Evolutionary conservation across 2,329 filamentous ascomycete genomes (phyloP), one percentile per base, ranked within the genome.

Genomic region (Whalleya microplaca): DNA sequence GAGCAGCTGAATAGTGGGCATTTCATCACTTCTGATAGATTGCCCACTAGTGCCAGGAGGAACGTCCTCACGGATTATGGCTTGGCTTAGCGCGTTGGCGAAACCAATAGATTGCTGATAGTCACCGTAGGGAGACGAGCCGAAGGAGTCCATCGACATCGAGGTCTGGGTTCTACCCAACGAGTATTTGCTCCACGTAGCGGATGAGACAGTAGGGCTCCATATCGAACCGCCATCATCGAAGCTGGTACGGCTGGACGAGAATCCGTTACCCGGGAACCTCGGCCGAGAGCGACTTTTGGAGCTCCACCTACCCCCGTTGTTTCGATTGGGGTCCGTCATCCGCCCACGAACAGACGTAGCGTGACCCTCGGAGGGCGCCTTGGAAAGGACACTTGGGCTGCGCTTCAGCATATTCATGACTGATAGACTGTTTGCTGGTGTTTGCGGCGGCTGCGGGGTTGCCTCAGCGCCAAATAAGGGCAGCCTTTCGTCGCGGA

Each of bases 31-130:
- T 61, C 81, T 78, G 64, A 78, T 79, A 68, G 75, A 85, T 2
- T 76, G 73, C 2, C 70, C 72, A 60, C 72, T 75, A 61, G 79
- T 76, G 42, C 80, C 80, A 10, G 82, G 81, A 16, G 84, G 82
- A 45, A 83, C 82, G 67, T 96, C 92, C 67, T 97, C 94, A 3
- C 95, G 90, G 64, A 96, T 96, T 63, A 98, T 99, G 37, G 94
- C 94, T 72, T 98, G 94, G 66, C 92, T 96, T 10, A 99, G 81
- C 3, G 95, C 95, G 72, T 96, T 98, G 52, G 95, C 95, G 70
- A 99, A 99, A 0, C 95, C 95, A 69, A 99, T 96, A 0, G 92
- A 96, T 74, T 96, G 93, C 74, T 97, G 92, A 72, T 94, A 97
- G 67, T 96, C 92, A 42, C 86, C 87, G 45, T 87, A 84, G 4